Conservation (phyloP, 1,139 yeast genomes). For the Candida dubliniensis region DNA sequence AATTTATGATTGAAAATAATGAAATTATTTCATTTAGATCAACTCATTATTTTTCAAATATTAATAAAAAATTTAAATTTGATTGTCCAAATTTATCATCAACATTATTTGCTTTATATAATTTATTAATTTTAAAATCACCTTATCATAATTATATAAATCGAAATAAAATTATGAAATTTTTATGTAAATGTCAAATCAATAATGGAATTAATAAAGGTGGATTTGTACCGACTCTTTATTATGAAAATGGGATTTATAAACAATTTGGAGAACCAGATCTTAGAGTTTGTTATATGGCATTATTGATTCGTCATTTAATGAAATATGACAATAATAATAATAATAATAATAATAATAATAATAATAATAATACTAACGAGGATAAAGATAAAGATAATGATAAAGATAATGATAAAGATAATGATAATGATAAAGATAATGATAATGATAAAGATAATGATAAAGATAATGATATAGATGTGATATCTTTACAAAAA, state of each 20-base stretch:
- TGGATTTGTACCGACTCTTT: conserved; percentile 40
- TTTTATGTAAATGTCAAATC: conserved; percentile 55
- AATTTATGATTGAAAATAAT: conserved; percentile 40
- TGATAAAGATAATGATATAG: conserved; percentile 35
- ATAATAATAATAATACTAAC: no score
- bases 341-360: conserved; percentile 34
- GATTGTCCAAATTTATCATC: conserved; percentile 67
- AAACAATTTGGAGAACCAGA: conserved; percentile 62
- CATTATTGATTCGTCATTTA: conserved; percentile 59
- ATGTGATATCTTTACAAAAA: conserved; percentile 34
- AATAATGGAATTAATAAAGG: conserved; percentile 58
- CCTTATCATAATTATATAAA: conserved; percentile 40
- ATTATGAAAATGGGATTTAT: conserved; percentile 20
- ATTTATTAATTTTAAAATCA: conserved; percentile 48
- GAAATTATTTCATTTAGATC: conserved; percentile 55
- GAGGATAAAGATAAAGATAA: conserved; percentile 13
- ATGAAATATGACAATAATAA: conserved; percentile 31
- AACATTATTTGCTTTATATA: conserved; percentile 64
- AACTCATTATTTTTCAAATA: conserved; percentile 40
- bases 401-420: conserved; percentile 56
- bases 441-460: conserved; percentile 33
- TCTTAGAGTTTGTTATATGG: conserved; percentile 73
- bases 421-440: conserved; percentile 13
- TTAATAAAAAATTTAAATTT: conserved; percentile 35
- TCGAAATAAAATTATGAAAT: conserved; percentile 46